These are phyloP conservation scores for Solanum medicagineum DNA, from an alignment of 257 asterid species.

Conservation along the genomic window DNA sequence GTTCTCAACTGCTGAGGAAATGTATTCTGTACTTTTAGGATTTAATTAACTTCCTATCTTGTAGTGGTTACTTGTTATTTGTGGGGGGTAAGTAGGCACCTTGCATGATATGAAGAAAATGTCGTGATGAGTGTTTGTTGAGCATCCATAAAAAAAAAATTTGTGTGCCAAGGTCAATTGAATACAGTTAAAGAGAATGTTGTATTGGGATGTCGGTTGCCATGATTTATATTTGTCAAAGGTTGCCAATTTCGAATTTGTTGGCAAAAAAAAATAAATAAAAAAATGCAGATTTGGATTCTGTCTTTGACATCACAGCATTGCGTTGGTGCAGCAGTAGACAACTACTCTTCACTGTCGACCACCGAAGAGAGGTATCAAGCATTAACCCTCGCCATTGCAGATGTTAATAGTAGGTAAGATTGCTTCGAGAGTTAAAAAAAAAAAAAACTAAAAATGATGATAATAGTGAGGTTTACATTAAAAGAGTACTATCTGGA, in stretches of 20 bases:
- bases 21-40: neutral
- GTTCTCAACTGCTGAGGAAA: neutral
- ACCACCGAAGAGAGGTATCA: conserved; percentile 93
- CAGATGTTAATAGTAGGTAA: conserved; percentile 97
- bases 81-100: conserved; percentile 10
- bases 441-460: conserved; percentile 46
- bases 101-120: conserved; percentile 20
- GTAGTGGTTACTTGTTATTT: conserved; percentile 8
- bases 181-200: conserved; percentile 61
- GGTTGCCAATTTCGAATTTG: conserved; percentile 97
- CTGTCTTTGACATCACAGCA: conserved; percentile 77
- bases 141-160: conserved; percentile 8
- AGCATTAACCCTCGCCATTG: conserved; percentile 86
- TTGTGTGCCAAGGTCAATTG: conserved; percentile 44
- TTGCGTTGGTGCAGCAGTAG: conserved; percentile 97
- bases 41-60: neutral
- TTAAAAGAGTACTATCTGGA: conserved; percentile 33
- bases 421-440: conserved; percentile 82
- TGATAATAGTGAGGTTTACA: conserved; percentile 38
- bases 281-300: conserved; percentile 98
- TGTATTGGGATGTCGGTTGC: conserved; percentile 76
- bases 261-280: conserved; percentile 35
- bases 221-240: conserved; percentile 77
- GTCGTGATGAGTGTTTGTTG: conserved; percentile 23
- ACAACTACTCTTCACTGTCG: conserved; percentile 70